A percentile compares a stretch with the other conserved stretches of the same genome.
phyloP scores from a whole-genome alignment of 2,329 filamentous ascomycete species.

The Neonectria sp. region DNA sequence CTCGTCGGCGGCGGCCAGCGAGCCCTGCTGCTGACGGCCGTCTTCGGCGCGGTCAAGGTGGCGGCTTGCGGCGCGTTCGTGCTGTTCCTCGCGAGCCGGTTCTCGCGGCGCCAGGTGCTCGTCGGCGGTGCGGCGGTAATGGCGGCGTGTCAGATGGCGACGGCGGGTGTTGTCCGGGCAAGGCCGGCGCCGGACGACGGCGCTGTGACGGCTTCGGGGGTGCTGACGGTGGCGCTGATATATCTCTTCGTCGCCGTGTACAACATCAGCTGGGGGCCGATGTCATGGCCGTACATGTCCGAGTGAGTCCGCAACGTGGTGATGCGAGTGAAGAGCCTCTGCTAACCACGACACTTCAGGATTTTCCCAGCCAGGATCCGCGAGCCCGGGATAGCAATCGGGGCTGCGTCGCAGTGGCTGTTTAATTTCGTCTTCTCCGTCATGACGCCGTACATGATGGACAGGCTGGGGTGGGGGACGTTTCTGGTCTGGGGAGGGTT shows the following conservation, averaged over 20 bases:
- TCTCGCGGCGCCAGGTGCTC: slow-evolving; percentile 47
- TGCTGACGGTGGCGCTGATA: slow-evolving; percentile 68
- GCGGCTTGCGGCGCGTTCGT: slow-evolving; percentile 29
- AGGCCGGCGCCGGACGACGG: slow-evolving; percentile 49
- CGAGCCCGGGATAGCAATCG: slow-evolving; percentile 73
- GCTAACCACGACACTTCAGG: slow-evolving; percentile 53
- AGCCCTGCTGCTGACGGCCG: slow-evolving; percentile 25
- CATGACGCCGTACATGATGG: slow-evolving; percentile 65
- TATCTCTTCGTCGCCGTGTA: slow-evolving; percentile 76
- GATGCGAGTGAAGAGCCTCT: too few relatives aligned
- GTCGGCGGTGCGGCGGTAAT: slow-evolving; percentile 61
- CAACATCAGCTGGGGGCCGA: slow-evolving; percentile 74
- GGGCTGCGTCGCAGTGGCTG: slow-evolving; percentile 75
- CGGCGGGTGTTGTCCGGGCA: slow-evolving; percentile 60
- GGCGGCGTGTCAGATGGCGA: slow-evolving; percentile 61
- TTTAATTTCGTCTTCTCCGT: slow-evolving; percentile 75
- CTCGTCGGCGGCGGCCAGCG: slow-evolving; percentile 30
- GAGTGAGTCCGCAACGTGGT: slow-evolving; percentile 50
- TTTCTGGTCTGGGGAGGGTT: slow-evolving; percentile 76
- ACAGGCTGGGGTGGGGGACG: slow-evolving; percentile 64
- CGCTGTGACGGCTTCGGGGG: slow-evolving; percentile 57
- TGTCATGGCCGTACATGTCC: slow-evolving; percentile 75
- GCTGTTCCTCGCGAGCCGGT: slow-evolving; percentile 27
- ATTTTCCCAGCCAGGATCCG: slow-evolving; percentile 74
- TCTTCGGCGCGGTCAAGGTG: slow-evolving; percentile 34